Evolutionary conservation across 176 grass and related monocot genomes (phyloP), one percentile per base, ranked within the genome.

Genomic region (Avena atlantica): DNA sequence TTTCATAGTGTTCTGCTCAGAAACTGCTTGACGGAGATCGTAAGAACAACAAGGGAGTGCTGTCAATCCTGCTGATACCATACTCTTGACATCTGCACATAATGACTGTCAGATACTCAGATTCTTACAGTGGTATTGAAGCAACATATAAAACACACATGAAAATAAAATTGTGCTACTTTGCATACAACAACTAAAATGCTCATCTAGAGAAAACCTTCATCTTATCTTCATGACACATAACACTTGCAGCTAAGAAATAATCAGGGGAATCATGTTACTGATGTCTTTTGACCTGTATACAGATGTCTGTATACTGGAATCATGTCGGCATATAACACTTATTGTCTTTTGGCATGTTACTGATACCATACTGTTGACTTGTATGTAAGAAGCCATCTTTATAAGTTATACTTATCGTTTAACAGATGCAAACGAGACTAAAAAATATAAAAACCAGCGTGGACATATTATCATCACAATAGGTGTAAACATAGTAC

Each of bases 61-160:
- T 31, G 88, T 87, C 86, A 98, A 88, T 57, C 92, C 96, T 11
- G 85, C 84, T 42, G 93, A 91, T 56, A 95, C 88, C 93, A 98
- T 94, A 77, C 93, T 94, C 86, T 94, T 98, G 9, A 91, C 63
- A 94, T 98, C 93, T 98, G 89, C 20, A 85, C 86, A 86, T 21
- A 74, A 19, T 0, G 64, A 14, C 8, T 12, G 72, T 87, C 84
- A 93, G 69, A 82, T 63, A 27, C 72, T 86, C 81, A 91, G 69
- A 82, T 70, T 14, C 66, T 23, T 56, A 85, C 12, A 24, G 34
- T 55, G 17, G 44, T 29, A 34, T 3, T 14, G 31, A 76, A 83
- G 44, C 36, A 42, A 81, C 59, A 53, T 24, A 57, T 62, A 91
- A 67, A 24, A 52, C 5, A 0, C 17, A 55, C 56, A 62, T 3